Evolutionary conservation across 495 filamentous ascomycete species (phyloP), one percentile per base, ranked within the genome.

Genomic region (Chaetomium fimeti): DNA sequence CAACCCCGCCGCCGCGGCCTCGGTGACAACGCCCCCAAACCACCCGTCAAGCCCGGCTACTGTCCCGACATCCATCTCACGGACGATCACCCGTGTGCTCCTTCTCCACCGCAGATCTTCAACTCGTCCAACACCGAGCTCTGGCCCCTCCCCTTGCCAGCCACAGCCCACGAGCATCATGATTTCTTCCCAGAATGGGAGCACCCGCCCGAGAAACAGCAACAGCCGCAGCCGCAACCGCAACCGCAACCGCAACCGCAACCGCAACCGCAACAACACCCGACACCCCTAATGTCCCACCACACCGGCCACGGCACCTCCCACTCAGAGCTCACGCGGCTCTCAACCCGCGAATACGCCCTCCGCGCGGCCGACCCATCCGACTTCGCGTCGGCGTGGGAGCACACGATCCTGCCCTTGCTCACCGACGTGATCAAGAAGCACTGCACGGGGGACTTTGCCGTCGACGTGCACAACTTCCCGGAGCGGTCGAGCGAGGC

Each of bases 391-490:
- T 57, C 51, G 1, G 38, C 40, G 1, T 66, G 64, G 64, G 64
- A 66, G 58, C 8, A 25, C 2, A 20, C 15, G 13, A 53, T 66
- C 3, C 16, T 57, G 2, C 64, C 64, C 5, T 9, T 36, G 5
- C 63, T 65, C 11, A 27, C 13, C 45, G 32, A 47, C 16, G 45
- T 63, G 15, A 55, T 67, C 24, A 47, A 55, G 36, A 20, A 40
- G 25, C 32, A 58, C 60, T 62, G 65, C 60, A 24, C 18, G 5
- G 13, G 52, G 27, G 60, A 67, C 28, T 63, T 63, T n/a, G 47
- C 60, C 32, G 55, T 67, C 25, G 65, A 67, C 20, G 65, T 67
- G 12, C 60, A 63, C 60, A 63, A 43, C 60, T 67, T 63, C 27
- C 60, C 64, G 9, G 64, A 67, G 47, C 16, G 47, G 18, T 59